Percentiles rank a stretch among this genome's conserved stretches.
Conservation (phyloP, 2,329 filamentous ascomycete species). For the Atkinsonella hypoxylon region DNA sequence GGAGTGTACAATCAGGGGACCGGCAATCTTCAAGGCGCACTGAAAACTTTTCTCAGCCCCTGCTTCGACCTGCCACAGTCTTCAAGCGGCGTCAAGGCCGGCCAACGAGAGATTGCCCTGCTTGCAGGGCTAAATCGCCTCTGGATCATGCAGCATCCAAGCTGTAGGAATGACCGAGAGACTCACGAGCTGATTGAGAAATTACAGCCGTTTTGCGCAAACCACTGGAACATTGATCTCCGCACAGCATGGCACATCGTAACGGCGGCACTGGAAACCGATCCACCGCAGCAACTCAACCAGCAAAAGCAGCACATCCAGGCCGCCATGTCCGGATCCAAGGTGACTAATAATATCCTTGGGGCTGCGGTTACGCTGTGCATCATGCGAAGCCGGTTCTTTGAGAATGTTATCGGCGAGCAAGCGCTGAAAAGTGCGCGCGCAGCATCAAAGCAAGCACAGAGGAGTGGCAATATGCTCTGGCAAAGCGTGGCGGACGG, state of each 20-base stretch:
- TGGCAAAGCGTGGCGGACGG: constrained; percentile 75
- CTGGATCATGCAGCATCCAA: constrained; percentile 57
- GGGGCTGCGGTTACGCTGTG: constrained; percentile 74
- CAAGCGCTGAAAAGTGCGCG: constrained; percentile 67
- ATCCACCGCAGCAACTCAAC: constrained; percentile 54
- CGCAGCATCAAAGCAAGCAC: constrained; percentile 56
- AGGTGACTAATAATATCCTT: constrained; percentile 60
- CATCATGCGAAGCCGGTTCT: constrained; percentile 75
- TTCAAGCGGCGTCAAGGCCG: constrained; percentile 31
- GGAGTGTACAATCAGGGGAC: constrained; percentile 68
- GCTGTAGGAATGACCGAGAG: constrained; percentile 42
- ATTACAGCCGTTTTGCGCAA: constrained; percentile 54
- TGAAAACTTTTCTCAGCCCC: constrained; percentile 51
- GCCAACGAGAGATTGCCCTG: constrained; percentile 52
- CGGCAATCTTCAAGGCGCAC: constrained; percentile 58
- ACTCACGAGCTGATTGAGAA: constrained; percentile 51
- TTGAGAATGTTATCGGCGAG: constrained; percentile 68
- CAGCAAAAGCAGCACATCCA: constrained; percentile 71
- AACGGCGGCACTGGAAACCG: constrained; percentile 52
- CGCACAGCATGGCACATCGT: constrained; percentile 67
- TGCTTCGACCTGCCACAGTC: constrained; percentile 36
- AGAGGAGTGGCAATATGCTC: constrained; percentile 56
- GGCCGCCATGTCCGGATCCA: constrained; percentile 56
- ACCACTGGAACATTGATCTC: constrained; percentile 63
- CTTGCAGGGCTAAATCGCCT: constrained; percentile 57